Conservation (phyloP, 2,329 filamentous ascomycete species). For the Eutypella sp. region DNA sequence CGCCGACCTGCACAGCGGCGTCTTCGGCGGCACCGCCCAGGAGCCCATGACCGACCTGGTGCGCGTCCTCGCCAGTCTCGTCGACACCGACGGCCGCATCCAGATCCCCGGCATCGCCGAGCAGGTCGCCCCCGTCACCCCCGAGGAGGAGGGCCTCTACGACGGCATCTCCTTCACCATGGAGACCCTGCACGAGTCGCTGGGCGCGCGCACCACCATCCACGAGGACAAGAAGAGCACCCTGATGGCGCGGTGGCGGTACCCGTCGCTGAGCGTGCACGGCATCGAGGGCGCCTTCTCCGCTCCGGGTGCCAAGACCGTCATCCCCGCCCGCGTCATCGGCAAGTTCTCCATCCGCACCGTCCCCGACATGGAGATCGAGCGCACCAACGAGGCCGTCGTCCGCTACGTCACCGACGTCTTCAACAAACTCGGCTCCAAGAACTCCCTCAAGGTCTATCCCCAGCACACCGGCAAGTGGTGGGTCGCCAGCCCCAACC, state of each 20-base stretch:
- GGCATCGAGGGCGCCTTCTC: constrained; percentile 94
- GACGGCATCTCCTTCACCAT: constrained; percentile 89
- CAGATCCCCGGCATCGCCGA: constrained; percentile 90
- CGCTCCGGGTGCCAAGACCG: constrained; percentile 90
- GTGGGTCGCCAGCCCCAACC: constrained; percentile 96
- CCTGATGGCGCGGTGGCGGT: constrained; percentile 94
- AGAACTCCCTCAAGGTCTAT: constrained; percentile 81
- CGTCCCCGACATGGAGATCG: constrained; percentile 94
- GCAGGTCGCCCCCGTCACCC: constrained; percentile 82
- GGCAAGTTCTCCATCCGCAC: constrained; percentile 99
- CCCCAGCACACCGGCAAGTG: constrained; percentile 92
- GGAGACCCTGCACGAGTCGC: constrained; percentile 87
- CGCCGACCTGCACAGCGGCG: constrained; percentile 91
- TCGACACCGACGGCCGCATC: constrained; percentile 89
- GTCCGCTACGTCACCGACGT: constrained; percentile 77
- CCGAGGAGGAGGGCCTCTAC: constrained; percentile 86
- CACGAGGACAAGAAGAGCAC: constrained; percentile 84
- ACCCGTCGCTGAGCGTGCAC: constrained; percentile 89
- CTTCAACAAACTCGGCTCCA: constrained; percentile 82
- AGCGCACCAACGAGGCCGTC: constrained; percentile 80
- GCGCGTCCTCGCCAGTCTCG: constrained; percentile 73
- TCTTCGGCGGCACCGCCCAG: constrained; percentile 93
- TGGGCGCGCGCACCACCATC: constrained; percentile 85
- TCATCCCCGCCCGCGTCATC: constrained; percentile 95
- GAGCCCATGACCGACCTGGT: constrained; percentile 98